Percentiles rank a stretch among this genome's conserved stretches.
Conservation (phyloP, 768 basidiomycete genomes). For the Phlebiopsis flavidoalba region DNA sequence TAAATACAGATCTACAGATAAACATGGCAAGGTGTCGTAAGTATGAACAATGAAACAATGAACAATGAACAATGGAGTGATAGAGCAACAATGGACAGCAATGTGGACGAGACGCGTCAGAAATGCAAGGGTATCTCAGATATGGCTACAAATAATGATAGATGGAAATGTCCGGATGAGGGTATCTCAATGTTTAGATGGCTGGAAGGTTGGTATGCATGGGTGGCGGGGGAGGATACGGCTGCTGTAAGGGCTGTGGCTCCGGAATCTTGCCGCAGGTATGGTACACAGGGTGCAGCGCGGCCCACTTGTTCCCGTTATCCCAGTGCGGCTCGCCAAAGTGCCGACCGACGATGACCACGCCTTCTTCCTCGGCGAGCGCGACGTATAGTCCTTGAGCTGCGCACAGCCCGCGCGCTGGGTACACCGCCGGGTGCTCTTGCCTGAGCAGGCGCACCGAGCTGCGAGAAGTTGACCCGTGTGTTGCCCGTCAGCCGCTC, state of each 20-base stretch:
- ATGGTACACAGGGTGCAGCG: slow-evolving; percentile 13
- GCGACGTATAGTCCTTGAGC: slow-evolving; percentile 22
- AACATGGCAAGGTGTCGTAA: neutral
- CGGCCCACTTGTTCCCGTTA: slow-evolving; percentile 11
- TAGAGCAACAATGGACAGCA: neutral
- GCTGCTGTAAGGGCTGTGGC: neutral
- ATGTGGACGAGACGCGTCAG: neutral
- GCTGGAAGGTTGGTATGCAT: neutral
- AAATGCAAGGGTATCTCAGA: neutral
- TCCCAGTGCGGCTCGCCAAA: neutral
- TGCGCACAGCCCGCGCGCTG: slow-evolving; percentile 8
- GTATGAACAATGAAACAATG: neutral
- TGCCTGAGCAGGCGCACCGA: slow-evolving; percentile 19
- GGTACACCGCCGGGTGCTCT: slow-evolving; percentile 9
- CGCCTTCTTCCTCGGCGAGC: slow-evolving; percentile 15
- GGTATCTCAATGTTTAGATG: neutral
- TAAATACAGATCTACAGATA: neutral
- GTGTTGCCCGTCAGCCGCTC: slow-evolving; percentile 15
- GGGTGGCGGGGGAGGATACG: neutral
- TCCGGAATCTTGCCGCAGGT: slow-evolving; percentile 8
- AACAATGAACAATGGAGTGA: neutral
- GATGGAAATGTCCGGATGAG: neutral
- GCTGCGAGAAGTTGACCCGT: slow-evolving; percentile 19
- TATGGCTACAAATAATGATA: neutral
- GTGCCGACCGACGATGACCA: slow-evolving; percentile 8